A percentile compares a stretch with the other conserved stretches of the same genome.
Evolutionary conservation across 75 land plant genomes (phyloP).

Genomic region (Cunninghamia lanceolata): DNA sequence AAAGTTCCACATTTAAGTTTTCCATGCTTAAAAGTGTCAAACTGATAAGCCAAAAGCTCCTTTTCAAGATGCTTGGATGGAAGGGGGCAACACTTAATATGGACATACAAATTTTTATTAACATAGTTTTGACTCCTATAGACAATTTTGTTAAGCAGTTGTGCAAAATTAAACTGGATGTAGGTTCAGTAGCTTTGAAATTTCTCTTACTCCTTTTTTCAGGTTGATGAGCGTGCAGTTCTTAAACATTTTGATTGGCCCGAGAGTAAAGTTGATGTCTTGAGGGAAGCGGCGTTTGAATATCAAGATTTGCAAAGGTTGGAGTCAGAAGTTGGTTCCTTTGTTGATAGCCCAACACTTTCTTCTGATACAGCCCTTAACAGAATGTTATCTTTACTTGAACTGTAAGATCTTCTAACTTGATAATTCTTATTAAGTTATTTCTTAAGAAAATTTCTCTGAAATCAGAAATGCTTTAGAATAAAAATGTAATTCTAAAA

Average conservation of each 20-base stretch:
- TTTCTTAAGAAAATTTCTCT: background rate
- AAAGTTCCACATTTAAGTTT: background rate
- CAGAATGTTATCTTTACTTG: conserved; percentile 82
- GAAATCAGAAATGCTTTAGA: background rate
- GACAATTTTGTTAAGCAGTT: background rate
- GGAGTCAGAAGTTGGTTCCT: conserved; percentile 52
- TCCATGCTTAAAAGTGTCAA: background rate
- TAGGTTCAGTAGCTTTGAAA: background rate
- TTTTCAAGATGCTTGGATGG: background rate
- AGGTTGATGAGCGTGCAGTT: conserved; percentile 98
- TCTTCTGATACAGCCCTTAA: conserved; percentile 75
- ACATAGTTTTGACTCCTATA: background rate
- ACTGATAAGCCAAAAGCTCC: background rate
- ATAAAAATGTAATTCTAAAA: background rate
- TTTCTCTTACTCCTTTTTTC: background rate
- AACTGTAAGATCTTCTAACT: conserved; percentile 63
- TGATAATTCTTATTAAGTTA: background rate
- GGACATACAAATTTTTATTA: background rate
- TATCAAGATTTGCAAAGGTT: conserved; percentile 87
- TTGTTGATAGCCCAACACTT: conserved; percentile 67
- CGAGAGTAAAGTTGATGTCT: conserved; percentile 93
- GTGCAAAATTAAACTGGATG: background rate
- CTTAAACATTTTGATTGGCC: conserved; percentile 99
- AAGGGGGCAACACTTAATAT: background rate
- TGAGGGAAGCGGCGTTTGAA: conserved; percentile 95